Evolutionary conservation across 2,329 filamentous ascomycete species (phyloP).

Genomic region (Huntiella moniliformis): DNA sequence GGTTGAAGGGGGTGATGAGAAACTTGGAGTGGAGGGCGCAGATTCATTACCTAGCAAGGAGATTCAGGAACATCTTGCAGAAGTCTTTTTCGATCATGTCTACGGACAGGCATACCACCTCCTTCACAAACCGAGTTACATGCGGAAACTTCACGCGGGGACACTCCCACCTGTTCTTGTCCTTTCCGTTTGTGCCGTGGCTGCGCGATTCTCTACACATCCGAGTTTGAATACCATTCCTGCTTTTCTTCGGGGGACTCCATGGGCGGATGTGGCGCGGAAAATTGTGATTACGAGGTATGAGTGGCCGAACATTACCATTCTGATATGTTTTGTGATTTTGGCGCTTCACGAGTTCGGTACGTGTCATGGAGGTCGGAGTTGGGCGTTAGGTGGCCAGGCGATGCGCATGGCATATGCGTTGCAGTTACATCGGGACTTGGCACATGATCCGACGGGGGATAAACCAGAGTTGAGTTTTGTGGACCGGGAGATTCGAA

Average conservation of each 20-base stretch:
- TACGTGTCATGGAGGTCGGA: conserved; percentile 86
- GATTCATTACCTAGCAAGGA: conserved; percentile 71
- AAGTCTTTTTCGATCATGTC: conserved; percentile 88
- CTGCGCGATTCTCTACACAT: conserved; percentile 86
- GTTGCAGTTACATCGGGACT: conserved; percentile 76
- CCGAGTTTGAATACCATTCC: conserved; percentile 58
- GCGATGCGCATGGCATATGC: conserved; percentile 95
- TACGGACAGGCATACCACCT: conserved; percentile 92
- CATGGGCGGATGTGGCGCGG: conserved; percentile 75
- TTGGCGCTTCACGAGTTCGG: conserved; percentile 90
- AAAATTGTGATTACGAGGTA: conserved; percentile 75
- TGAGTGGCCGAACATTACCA: conserved; percentile 90
- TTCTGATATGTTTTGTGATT: conserved; percentile 74
- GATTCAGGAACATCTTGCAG: conserved; percentile 79
- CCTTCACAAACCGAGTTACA: conserved; percentile 92
- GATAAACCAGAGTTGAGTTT: conserved; percentile 47
- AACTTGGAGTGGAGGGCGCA: conserved; percentile 60
- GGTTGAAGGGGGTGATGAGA: conserved; percentile 38
- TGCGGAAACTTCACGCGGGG: conserved; percentile 65
- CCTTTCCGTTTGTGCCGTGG: conserved; percentile 84
- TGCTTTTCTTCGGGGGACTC: conserved; percentile 69
- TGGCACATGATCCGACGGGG: conserved; percentile 56
- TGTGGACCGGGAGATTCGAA: conserved; percentile 78
- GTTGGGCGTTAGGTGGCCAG: conserved; percentile 89
- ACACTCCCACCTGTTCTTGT: conserved; percentile 76